Evolutionary conservation across 1,284 basidiomycete species (phyloP), one percentile per base, ranked within the genome.

Genomic region (Amylostereum chailletii): DNA sequence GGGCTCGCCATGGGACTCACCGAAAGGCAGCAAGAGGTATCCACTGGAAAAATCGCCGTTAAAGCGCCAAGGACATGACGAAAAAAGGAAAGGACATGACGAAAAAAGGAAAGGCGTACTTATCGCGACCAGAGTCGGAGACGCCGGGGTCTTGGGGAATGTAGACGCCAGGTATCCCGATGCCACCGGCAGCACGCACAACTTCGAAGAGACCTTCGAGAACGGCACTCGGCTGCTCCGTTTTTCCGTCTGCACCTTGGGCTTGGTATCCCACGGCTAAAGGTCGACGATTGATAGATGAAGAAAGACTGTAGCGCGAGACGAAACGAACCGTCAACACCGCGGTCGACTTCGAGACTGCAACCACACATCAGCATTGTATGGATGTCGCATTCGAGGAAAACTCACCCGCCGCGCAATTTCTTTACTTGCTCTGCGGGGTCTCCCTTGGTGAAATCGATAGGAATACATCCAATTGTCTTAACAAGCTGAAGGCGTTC

Each of bases 251-350:
- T 7, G 67, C 61, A 3, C 69, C 66, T 1, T 71, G 72, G 6
- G 76, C 76, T 60, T 77, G 75, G 55, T 77, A 78, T 5, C 76
- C 76, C 29, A 76, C 72, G 42, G 71, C 72, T 74, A 48, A 5
- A 6, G 42, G 6, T 49, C 2, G 49, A 41, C 42, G 45, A 34
- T 47, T 29, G 30, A 33, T 29, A 42, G 19, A 34, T 42, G 42
- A 37, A 40, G 38, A 27, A 1, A 30, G 37, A 47, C 34, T 32
- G 8, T 29, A 19, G 11, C 33, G 10, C 9, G 29, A n/a, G 8
- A 29, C 19, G 42, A 45, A n/a, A 57, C 60, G n/a, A 41, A 70
- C 72, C 74, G 58, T 76, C 74, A n/a, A 77, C 72, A 26, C 73
- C 75, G 34, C 75, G 71, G 57, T 78, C 75, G 8, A 77, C 74